phyloP scores from a whole-genome alignment of 1,139 yeast species.

The Lodderomyces pseudojiufengensis region DNA sequence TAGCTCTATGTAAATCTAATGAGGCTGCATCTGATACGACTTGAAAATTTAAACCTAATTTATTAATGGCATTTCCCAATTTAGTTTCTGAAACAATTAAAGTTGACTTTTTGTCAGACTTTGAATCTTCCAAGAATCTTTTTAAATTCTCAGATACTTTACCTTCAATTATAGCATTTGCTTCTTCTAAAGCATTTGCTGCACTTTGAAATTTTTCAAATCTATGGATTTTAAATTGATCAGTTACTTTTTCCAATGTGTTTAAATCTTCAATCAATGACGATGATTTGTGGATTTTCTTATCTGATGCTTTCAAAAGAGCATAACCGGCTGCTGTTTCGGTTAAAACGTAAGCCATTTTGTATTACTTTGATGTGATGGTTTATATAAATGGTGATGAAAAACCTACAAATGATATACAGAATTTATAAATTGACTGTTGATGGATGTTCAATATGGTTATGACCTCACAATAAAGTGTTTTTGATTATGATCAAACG shows the following conservation, averaged over 20 bases:
- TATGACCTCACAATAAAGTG: too few species aligned
- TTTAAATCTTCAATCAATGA: slow-evolving; percentile 73
- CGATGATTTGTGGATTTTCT: slow-evolving; percentile 88
- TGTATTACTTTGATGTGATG: background rate
- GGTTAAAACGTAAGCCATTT: slow-evolving; percentile 90
- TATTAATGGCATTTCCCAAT: slow-evolving; percentile 93
- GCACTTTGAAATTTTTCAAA: slow-evolving; percentile 94
- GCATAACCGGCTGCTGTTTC: slow-evolving; percentile 99
- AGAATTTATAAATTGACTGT: too few species aligned
- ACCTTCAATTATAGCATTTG: slow-evolving; percentile 88
- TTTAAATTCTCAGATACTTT: slow-evolving; percentile 84
- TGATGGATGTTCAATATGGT: too few species aligned
- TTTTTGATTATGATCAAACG: too few species aligned
- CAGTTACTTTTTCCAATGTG: slow-evolving; percentile 75
- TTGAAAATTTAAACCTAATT: slow-evolving; percentile 81
- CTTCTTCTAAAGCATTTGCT: slow-evolving; percentile 94
- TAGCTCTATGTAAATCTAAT: slow-evolving; percentile 90
- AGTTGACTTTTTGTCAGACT: slow-evolving; percentile 85
- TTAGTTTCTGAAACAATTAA: slow-evolving; percentile 93
- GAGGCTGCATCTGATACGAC: slow-evolving; percentile 95
- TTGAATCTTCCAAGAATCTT: slow-evolving; percentile 71
- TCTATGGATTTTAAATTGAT: slow-evolving; percentile 85
- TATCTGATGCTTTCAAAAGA: slow-evolving; percentile 92
- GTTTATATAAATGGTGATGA: background rate
- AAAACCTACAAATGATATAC: too few species aligned